These are phyloP conservation scores for Tolypocladium guangdongense DNA, from an alignment of 2,329 filamentous ascomycete genomes.

Conservation along the genomic window DNA sequence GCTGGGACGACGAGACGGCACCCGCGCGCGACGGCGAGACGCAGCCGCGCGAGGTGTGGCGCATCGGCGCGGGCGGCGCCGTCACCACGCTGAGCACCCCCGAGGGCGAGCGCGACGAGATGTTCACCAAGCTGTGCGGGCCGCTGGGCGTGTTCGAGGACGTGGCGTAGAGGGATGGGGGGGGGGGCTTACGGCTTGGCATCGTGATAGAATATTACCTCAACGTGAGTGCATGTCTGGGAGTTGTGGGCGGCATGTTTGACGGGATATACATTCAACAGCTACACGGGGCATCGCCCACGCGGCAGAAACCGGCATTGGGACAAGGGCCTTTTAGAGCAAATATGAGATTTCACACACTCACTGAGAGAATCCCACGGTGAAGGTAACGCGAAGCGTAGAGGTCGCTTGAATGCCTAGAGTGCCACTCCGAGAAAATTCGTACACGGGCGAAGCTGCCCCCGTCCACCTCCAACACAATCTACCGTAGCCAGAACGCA, in stretches of 20 bases:
- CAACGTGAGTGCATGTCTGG: constrained; percentile 21
- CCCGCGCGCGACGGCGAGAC: constrained; percentile 15
- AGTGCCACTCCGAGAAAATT: not conserved
- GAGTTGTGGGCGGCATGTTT: constrained; percentile 8
- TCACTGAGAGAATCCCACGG: not conserved
- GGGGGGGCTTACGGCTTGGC: constrained; percentile 1
- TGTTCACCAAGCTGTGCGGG: constrained; percentile 63
- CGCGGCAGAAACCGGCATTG: not conserved
- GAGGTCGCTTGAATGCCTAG: not conserved
- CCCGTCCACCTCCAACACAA: not conserved
- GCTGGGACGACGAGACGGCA: constrained; percentile 50
- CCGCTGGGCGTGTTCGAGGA: constrained; percentile 39
- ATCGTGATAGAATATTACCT: constrained; percentile 10
- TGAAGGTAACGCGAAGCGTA: not conserved
- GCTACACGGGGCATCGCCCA: not conserved
- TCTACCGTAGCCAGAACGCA: not conserved
- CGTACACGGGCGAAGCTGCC: not conserved
- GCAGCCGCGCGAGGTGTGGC: constrained; percentile 52
- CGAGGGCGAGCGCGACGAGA: constrained; percentile 79
- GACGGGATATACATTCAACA: not conserved
- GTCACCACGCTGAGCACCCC: constrained; percentile 76
- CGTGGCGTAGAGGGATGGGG: constrained; percentile 11
- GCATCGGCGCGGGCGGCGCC: constrained; percentile 80
- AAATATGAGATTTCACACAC: not conserved
- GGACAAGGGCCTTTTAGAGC: not conserved